These are phyloP conservation scores for Salix caprea DNA, from an alignment of 345 rosid species.

Conservation along the genomic window DNA sequence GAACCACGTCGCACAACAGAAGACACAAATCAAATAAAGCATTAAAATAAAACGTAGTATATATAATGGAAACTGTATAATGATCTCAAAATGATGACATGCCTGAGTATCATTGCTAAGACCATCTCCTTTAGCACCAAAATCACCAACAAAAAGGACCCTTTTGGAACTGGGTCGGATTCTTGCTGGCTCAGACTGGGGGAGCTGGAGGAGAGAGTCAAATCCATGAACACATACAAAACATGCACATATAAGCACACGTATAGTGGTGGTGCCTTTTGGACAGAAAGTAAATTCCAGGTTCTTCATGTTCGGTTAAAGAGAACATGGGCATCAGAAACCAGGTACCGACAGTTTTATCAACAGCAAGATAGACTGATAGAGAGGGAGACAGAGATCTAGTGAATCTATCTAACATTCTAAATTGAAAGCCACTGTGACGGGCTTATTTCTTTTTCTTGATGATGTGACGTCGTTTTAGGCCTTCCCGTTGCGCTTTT, in stretches of 20 bases:
- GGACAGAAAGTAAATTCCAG: slow-evolving; percentile 19
- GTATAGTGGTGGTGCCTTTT: slow-evolving; percentile 1
- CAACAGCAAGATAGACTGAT: not conserved
- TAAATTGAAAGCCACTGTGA: too few species aligned
- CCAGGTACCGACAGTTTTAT: not conserved
- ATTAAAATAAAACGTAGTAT: too few species aligned
- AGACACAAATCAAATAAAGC: too few species aligned
- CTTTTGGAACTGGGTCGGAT: slow-evolving; percentile 48
- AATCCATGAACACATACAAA: slow-evolving; percentile 37
- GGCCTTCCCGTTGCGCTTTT: too few species aligned
- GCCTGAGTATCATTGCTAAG: slow-evolving; percentile 65
- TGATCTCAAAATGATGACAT: not conserved
- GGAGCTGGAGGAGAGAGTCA: slow-evolving; percentile 57
- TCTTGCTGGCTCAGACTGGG: slow-evolving; percentile 31
- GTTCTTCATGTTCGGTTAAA: slow-evolving; percentile 20
- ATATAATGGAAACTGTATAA: not conserved
- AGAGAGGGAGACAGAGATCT: not conserved
- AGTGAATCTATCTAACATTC: too few species aligned
- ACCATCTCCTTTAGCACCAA: slow-evolving; percentile 79
- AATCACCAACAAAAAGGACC: slow-evolving; percentile 45
- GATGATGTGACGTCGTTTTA: too few species aligned
- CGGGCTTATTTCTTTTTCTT: too few species aligned
- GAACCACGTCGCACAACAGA: not conserved
- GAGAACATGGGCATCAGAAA: not conserved
- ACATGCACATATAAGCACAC: slow-evolving; percentile 13